These are phyloP conservation scores for Rhynchosporium graminicola DNA, from an alignment of 2,329 filamentous ascomycete genomes.

Conservation along the genomic window DNA sequence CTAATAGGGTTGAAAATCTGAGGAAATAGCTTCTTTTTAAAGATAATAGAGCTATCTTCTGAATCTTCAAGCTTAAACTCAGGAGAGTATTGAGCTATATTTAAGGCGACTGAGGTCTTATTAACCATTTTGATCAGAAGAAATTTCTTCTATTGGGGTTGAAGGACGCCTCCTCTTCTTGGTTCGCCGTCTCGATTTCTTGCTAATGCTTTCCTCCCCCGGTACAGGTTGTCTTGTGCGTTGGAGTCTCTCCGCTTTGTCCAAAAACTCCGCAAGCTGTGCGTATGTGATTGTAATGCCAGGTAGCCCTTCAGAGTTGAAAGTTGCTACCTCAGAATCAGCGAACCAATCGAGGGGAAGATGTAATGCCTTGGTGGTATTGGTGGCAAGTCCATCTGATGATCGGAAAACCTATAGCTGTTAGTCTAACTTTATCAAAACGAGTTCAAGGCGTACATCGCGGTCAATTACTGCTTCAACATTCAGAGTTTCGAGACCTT, in stretches of 20 bases:
- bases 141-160: slow-evolving; percentile 22
- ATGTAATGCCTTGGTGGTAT: slow-evolving; percentile 19
- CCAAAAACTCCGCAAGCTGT: slow-evolving; percentile 26
- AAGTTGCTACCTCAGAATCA: slow-evolving; percentile 14
- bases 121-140: slow-evolving; percentile 11
- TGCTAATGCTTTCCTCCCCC: slow-evolving; percentile 22
- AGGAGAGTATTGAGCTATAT: not conserved
- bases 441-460: slow-evolving; percentile 21
- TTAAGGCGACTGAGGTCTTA: too few species aligned
- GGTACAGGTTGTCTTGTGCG: slow-evolving; percentile 20
- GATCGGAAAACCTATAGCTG: slow-evolving; percentile 21
- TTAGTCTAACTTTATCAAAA: slow-evolving; percentile 15
- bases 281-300: slow-evolving; percentile 20
- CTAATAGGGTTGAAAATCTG: not conserved
- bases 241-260: slow-evolving; percentile 25
- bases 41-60: slow-evolving; percentile 2
- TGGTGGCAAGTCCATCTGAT: slow-evolving; percentile 22
- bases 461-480: slow-evolving; percentile 23
- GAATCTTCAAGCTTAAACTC: slow-evolving; percentile 1
- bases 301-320: slow-evolving; percentile 11
- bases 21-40: not conserved
- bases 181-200: slow-evolving; percentile 21
- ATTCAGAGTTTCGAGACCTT: slow-evolving; percentile 20
- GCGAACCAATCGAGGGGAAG: slow-evolving; percentile 21
- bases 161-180: slow-evolving; percentile 24